Base-by-base conservation (phyloP, 805 yeast genomes). In the Candida dajiaensis region DNA sequence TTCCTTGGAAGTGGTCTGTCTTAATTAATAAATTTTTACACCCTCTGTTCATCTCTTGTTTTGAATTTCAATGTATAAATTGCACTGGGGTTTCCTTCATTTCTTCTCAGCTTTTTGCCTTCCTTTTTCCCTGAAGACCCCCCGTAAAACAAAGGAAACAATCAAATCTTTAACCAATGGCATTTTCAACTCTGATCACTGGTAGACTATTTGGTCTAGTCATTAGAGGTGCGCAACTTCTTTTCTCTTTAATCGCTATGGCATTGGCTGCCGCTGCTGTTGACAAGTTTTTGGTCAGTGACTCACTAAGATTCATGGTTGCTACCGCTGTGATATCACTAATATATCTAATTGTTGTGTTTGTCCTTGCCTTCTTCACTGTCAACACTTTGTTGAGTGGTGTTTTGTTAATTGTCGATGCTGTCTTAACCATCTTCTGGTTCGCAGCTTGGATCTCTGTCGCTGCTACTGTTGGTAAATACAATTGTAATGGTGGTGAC, bases 391-490 rank as follows among this genome's bases (percentile, higher is more conserved):
- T 62, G 13, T 45, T 57, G 19, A 56, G 61, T 11, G 66, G 66
- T 31, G 46, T 52, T 4, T 40, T 60, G 31, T 44, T 63, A 18
- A 20, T 59, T n/a, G 46, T 56, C 21, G 71, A 67, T 44, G 39
- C 53, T 10, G 20, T 66, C 10, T 25, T 66, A 35, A 40, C 56
- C 11, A 38, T 62, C 26, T 40, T 66, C 20, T 65, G 68, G 68
- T 44, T 67, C 12, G 52, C 61, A 39, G 63, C 65, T 3, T 67
- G 64, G 39, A 56, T 67, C 42, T 68, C 67, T 23, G 49, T 56
- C 6, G 67, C 68, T 7, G 49, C 63, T 16, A 51, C 20, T 33
- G 19, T 4, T 16, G 36, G 36, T 16, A n/a, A n/a, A 16, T 16
- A 16, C 20, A 33, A 12, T 12, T 33, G 36, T 18, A 12, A 33